These are phyloP conservation scores for Daldinia bambusicola DNA, from an alignment of 495 filamentous ascomycete species.

Conservation along the genomic window DNA sequence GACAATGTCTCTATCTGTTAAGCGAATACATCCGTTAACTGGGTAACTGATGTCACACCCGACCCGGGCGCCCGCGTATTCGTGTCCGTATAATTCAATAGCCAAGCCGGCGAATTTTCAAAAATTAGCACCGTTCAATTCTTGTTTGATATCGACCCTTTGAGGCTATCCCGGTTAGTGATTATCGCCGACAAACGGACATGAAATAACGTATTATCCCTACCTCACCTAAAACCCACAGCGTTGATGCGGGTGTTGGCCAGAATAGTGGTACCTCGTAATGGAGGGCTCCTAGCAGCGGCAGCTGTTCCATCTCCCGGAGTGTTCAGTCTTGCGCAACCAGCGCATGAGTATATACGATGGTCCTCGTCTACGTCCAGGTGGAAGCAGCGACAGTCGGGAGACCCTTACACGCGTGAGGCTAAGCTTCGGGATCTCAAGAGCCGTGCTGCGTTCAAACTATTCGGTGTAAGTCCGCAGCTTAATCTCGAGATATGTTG, in stretches of 20 bases:
- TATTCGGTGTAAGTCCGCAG: slow-evolving; percentile 71
- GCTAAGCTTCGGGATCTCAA: slow-evolving; percentile 82
- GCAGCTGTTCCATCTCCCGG: slow-evolving; percentile 2
- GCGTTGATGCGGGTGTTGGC: slow-evolving; percentile 40
- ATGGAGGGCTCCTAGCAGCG: slow-evolving; percentile 40
- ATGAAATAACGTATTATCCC: slow-evolving; percentile 38
- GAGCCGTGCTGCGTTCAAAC: slow-evolving; percentile 91
- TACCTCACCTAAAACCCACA: slow-evolving; percentile 3
- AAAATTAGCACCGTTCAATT: background rate
- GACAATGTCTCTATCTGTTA: background rate
- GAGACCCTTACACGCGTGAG: slow-evolving; percentile 73
- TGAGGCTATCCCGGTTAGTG: background rate
- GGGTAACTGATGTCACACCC: background rate
- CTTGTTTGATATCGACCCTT: background rate
- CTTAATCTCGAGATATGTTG: background rate
- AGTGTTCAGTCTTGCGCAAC: slow-evolving; percentile 1
- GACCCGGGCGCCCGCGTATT: background rate
- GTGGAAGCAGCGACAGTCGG: slow-evolving; percentile 82
- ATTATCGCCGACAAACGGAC: slow-evolving; percentile 10
- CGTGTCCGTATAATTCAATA: slow-evolving; percentile 1
- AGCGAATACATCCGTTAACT: background rate
- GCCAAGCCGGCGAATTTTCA: background rate
- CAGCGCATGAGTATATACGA: slow-evolving; percentile 30
- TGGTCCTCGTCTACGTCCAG: slow-evolving; percentile 74
- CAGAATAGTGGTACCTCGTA: slow-evolving; percentile 39